phyloP scores from a whole-genome alignment of 805 yeast genomes.

The Kuraishia borneana region DNA sequence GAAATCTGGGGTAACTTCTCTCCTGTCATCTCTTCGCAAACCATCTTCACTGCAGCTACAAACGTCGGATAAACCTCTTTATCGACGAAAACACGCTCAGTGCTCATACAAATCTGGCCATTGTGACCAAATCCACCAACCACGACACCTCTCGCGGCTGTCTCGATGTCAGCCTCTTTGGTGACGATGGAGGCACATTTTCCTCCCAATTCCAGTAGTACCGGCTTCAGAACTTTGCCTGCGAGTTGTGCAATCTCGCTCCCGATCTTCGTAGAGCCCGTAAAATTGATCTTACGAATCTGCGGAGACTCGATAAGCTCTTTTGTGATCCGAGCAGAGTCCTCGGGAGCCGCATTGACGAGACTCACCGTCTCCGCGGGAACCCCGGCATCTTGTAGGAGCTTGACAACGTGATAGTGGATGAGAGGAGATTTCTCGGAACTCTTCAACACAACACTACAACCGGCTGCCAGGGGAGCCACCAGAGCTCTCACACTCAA shows the following conservation, averaged over 20 bases:
- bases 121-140: slow-evolving; percentile 29
- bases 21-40: slow-evolving; percentile 7
- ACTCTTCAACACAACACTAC: slow-evolving; percentile 31
- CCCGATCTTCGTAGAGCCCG: slow-evolving; percentile 33
- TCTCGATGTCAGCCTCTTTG: slow-evolving; percentile 18
- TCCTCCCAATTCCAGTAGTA: slow-evolving; percentile 33
- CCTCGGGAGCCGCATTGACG: slow-evolving; percentile 18
- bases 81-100: slow-evolving; percentile 26
- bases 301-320: slow-evolving; percentile 14
- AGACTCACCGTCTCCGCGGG: slow-evolving; percentile 24
- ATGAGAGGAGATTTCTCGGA: slow-evolving; percentile 26
- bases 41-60: slow-evolving; percentile 8
- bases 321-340: slow-evolving; percentile 15
- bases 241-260: slow-evolving; percentile 22
- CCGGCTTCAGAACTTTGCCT: slow-evolving; percentile 26
- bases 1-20: slow-evolving; percentile 19
- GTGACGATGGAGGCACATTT: slow-evolving; percentile 26
- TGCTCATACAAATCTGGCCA: slow-evolving; percentile 39
- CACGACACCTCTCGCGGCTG: slow-evolving; percentile 16
- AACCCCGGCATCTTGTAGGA: slow-evolving; percentile 26
- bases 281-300: slow-evolving; percentile 29
- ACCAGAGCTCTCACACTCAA: slow-evolving; percentile 25
- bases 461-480: slow-evolving; percentile 37
- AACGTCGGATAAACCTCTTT: slow-evolving; percentile 22
- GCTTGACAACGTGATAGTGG: slow-evolving; percentile 20